Conservation (phyloP, 2,329 filamentous ascomycete genomes). For the Diaporthe amygdali region DNA sequence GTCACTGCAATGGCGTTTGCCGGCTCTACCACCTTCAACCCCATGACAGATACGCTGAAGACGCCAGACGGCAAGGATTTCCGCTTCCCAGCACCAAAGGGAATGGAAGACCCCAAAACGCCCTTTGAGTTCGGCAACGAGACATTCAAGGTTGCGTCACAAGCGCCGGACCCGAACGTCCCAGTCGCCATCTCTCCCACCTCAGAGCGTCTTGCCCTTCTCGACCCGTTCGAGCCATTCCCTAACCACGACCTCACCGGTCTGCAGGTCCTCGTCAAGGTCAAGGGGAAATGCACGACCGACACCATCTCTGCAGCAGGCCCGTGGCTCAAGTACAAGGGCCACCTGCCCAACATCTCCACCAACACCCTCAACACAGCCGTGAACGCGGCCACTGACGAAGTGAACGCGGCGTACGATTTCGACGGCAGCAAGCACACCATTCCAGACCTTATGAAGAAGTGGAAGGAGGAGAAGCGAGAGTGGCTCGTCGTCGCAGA, state of each 20-base stretch:
- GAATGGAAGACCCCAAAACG: conserved; percentile 64
- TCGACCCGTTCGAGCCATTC: conserved; percentile 90
- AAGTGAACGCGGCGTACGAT: conserved; percentile 93
- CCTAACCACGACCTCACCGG: conserved; percentile 75
- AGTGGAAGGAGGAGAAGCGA: conserved; percentile 77
- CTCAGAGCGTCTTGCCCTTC: conserved; percentile 87
- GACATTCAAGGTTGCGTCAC: conserved; percentile 74
- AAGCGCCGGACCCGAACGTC: conserved; percentile 72
- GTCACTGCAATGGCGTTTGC: conserved; percentile 96
- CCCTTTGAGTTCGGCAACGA: conserved; percentile 82
- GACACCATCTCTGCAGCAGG: conserved; percentile 98
- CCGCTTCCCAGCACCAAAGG: conserved; percentile 81
- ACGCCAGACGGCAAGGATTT: conserved; percentile 83
- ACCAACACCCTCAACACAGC: conserved; percentile 98
- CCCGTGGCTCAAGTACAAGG: conserved; percentile 99
- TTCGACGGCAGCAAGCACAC: conserved; percentile 74
- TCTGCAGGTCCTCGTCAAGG: conserved; percentile 91
- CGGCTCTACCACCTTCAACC: conserved; percentile 93
- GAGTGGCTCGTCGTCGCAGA: conserved; percentile 96
- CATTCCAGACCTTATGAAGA: conserved; percentile 85
- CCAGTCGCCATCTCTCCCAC: conserved; percentile 81
- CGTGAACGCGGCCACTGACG: conserved; percentile 87
- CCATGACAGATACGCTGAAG: conserved; percentile 82
- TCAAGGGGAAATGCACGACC: conserved; percentile 97
- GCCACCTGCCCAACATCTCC: conserved; percentile 95